Evolutionary conservation across 805 yeast species (phyloP).

Genomic region (Wickerhamomyces subpelliculosus): DNA sequence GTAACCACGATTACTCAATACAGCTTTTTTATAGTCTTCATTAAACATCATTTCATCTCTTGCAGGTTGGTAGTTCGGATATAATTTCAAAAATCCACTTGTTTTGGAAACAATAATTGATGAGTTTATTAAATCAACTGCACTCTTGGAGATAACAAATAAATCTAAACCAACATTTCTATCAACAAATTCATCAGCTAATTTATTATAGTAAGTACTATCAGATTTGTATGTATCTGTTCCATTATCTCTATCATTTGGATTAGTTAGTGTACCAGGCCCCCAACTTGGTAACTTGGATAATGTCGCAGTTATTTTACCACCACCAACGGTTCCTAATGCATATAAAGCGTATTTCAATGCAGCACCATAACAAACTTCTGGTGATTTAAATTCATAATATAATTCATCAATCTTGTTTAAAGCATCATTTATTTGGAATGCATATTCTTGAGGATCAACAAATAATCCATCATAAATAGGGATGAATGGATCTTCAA

Average conservation of each 20-base stretch:
- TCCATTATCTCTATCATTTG: slow-evolving; percentile 28
- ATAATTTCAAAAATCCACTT: slow-evolving; percentile 64
- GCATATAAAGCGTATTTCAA: slow-evolving; percentile 60
- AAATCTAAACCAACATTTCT: slow-evolving; percentile 71
- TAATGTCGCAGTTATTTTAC: slow-evolving; percentile 67
- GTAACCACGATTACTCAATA: slow-evolving; percentile 53
- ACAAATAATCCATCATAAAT: slow-evolving; percentile 70
- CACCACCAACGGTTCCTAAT: slow-evolving; percentile 65
- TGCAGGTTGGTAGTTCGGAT: slow-evolving; percentile 58
- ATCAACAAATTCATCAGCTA: slow-evolving; percentile 50
- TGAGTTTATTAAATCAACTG: slow-evolving; percentile 70
- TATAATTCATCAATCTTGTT: slow-evolving; percentile 45
- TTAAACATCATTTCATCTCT: slow-evolving; percentile 65
- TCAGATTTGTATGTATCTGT: slow-evolving; percentile 51
- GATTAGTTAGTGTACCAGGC: slow-evolving; percentile 53
- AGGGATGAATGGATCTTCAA: slow-evolving; percentile 80
- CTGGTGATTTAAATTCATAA: slow-evolving; percentile 34
- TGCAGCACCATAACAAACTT: slow-evolving; percentile 77
- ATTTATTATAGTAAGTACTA: slow-evolving; percentile 50
- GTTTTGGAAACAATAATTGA: slow-evolving; percentile 57
- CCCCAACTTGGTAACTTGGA: slow-evolving; percentile 75
- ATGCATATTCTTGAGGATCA: slow-evolving; percentile 61
- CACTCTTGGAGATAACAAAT: slow-evolving; percentile 55
- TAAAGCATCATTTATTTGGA: slow-evolving; percentile 61
- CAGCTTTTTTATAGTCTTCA: slow-evolving; percentile 49